Percentiles rank a stretch among this genome's conserved stretches.
phyloP scores from a whole-genome alignment of 2,329 filamentous ascomycete species.

The Penicillium sp. region DNA sequence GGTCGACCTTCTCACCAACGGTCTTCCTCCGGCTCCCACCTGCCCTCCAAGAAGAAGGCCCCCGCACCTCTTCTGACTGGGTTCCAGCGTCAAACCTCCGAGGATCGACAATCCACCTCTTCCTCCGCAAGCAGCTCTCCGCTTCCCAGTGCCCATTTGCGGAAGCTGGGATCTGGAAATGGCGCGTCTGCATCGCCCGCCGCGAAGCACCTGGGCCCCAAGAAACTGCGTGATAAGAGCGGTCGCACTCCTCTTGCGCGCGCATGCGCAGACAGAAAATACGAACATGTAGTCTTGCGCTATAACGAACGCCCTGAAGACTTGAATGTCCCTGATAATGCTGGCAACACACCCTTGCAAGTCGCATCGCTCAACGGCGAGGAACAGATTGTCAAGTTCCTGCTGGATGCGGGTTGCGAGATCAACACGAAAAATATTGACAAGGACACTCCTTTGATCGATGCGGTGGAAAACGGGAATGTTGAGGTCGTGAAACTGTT shows the following conservation, averaged over 20 bases:
- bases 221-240: slow-evolving; percentile 88
- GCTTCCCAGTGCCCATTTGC: slow-evolving; percentile 42
- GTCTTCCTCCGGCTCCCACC: slow-evolving; percentile 38
- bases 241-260: slow-evolving; percentile 89
- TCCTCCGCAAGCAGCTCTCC: slow-evolving; percentile 50
- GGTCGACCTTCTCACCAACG: slow-evolving; percentile 40
- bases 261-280: slow-evolving; percentile 82
- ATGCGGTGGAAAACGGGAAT: slow-evolving; percentile 95
- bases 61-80: slow-evolving; percentile 46
- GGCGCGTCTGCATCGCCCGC: slow-evolving; percentile 63
- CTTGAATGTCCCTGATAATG: slow-evolving; percentile 86
- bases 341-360: slow-evolving; percentile 93
- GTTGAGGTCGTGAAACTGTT: slow-evolving; percentile 83
- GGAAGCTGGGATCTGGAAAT: slow-evolving; percentile 45
- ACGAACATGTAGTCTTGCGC: slow-evolving; percentile 74
- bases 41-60: slow-evolving; percentile 39
- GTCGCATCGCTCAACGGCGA: slow-evolving; percentile 87
- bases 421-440: slow-evolving; percentile 77
- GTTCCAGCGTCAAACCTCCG: slow-evolving; percentile 46
- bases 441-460: slow-evolving; percentile 90
- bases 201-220: slow-evolving; percentile 67
- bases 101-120: slow-evolving; percentile 49
- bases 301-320: slow-evolving; percentile 81
- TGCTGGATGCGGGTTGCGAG: slow-evolving; percentile 82
- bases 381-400: slow-evolving; percentile 80